Evolutionary conservation across 805 yeast species (phyloP).

Genomic region (Wickerhamomyces chambardii): DNA sequence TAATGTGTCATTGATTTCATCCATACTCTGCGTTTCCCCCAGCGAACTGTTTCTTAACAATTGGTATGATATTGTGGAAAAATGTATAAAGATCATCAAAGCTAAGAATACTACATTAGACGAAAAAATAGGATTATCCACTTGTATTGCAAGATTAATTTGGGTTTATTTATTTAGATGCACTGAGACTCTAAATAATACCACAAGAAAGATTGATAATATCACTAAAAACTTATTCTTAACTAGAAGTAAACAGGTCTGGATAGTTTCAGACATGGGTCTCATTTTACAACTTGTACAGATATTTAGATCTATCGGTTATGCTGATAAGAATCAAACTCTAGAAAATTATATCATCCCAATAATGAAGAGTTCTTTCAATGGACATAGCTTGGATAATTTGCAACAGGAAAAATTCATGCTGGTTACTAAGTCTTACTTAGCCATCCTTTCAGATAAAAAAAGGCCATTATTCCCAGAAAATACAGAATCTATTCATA

Average conservation of each 20-base stretch:
- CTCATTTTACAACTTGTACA: conserved; percentile 63
- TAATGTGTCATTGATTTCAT: conserved; percentile 57
- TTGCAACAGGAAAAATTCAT: conserved; percentile 63
- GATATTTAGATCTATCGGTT: conserved; percentile 70
- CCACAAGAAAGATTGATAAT: conserved; percentile 66
- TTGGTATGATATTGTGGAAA: conserved; percentile 69
- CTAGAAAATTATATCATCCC: conserved; percentile 74
- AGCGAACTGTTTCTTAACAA: conserved; percentile 57
- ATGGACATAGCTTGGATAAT: conserved; percentile 49
- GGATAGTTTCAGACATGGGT: conserved; percentile 61
- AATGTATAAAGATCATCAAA: conserved; percentile 49
- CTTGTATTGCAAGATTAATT: conserved; percentile 61
- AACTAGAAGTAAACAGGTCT: conserved; percentile 56
- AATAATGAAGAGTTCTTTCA: conserved; percentile 51
- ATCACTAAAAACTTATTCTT: conserved; percentile 50
- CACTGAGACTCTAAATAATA: conserved; percentile 82
- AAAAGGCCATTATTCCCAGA: conserved; percentile 73
- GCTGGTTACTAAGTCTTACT: conserved; percentile 62
- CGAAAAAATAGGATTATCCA: conserved; percentile 47
- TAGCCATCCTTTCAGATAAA: conserved; percentile 59
- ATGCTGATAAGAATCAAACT: conserved; percentile 67
- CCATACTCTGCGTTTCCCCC: conserved; percentile 76
- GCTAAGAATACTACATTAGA: conserved; percentile 39
- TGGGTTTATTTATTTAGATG: conserved; percentile 90
- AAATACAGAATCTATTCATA: conserved; percentile 21